Percentiles rank a stretch among this genome's conserved stretches.
Conservation (phyloP, 306 rosid genomes). For the Citrullus mucosospermus region DNA sequence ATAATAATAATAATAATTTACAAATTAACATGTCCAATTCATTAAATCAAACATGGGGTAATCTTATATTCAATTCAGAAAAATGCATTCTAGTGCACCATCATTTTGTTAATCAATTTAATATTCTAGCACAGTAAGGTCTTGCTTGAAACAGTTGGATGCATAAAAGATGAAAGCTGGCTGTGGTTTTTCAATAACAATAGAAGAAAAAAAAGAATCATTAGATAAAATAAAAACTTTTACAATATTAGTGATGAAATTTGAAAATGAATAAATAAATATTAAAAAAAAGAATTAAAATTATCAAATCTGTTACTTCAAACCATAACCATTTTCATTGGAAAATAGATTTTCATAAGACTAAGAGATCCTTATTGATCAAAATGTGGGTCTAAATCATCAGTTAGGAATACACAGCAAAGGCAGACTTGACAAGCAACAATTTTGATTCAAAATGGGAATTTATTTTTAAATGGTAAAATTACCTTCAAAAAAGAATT, state of each 20-base stretch:
- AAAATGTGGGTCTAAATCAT: not conserved
- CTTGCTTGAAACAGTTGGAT: not conserved
- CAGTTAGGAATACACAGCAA: too few relatives aligned
- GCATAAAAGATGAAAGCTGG: not conserved
- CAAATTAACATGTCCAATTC: too few relatives aligned
- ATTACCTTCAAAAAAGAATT: slow-evolving; percentile 65
- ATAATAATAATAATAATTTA: too few relatives aligned
- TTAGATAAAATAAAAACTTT: not conserved
- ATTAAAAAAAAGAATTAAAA: not conserved
- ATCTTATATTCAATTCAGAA: not conserved
- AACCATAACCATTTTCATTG: not conserved
- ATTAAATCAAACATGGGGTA: not conserved
- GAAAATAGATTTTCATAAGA: not conserved
- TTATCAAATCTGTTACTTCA: not conserved
- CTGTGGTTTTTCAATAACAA: not conserved
- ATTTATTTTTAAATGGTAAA: not conserved
- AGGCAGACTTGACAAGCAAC: not conserved
- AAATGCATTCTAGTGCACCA: not conserved
- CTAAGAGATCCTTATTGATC: not conserved
- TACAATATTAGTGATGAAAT: too few relatives aligned
- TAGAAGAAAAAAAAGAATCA: not conserved
- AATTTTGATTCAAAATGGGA: not conserved
- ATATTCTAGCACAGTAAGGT: not conserved
- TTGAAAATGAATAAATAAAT: too few relatives aligned
- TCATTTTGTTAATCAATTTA: not conserved